Base-by-base conservation (phyloP, 768 basidiomycete genomes). In the Suillus paluster region DNA sequence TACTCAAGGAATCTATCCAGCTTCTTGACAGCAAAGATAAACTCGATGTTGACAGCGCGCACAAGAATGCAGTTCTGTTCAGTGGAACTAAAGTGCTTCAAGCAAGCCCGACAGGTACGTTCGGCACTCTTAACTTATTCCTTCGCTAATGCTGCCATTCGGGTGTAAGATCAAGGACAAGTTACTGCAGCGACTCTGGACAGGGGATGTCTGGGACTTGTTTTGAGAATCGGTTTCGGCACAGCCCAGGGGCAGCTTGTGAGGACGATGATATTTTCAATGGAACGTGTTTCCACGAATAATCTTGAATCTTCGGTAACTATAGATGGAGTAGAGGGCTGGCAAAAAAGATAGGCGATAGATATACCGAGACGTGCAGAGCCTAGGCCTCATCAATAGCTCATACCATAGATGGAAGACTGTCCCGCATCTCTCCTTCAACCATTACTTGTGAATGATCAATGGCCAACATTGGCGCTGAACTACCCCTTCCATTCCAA, bases 201-300 rank as follows among this genome's bases (percentile, higher is more conserved):
- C 71, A 88, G 86, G 21, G 97, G 97, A 44, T 97, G 95, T 74
- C 86, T 97, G 9, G 96, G 95, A 10, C 81, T 95, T 48, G 95
- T 99, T 14, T 83, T 98, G 45, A 88, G 95, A 59, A 99, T 97
- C 14, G 97, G 97, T 2, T 99, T 99, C 71, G 97, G 97, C 10
- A 99, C 97, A 11, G 88, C 95, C 1, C 97, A 99, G 73, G 97
- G 97, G 42, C 94, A 97, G 76, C 87, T 99, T 38, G 96, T 99
- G 36, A 83, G 97, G 49, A 99, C 97, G 0, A 99, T 99, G 97
- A 95, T 99, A 61, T 99, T 99, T 80, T 95, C 94, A 15, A 95
- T 94, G 0, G 97, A 99, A 70, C 91, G 95, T 5, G 89, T 99
- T 23, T 94, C 95, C 9, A 97, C 97, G 27, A 99, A 99, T 78